A percentile compares a stretch with the other conserved stretches of the same genome.
These are phyloP conservation scores for Ailanthus altissimus DNA, from an alignment of 345 rosid genomes.

Conservation along the genomic window DNA sequence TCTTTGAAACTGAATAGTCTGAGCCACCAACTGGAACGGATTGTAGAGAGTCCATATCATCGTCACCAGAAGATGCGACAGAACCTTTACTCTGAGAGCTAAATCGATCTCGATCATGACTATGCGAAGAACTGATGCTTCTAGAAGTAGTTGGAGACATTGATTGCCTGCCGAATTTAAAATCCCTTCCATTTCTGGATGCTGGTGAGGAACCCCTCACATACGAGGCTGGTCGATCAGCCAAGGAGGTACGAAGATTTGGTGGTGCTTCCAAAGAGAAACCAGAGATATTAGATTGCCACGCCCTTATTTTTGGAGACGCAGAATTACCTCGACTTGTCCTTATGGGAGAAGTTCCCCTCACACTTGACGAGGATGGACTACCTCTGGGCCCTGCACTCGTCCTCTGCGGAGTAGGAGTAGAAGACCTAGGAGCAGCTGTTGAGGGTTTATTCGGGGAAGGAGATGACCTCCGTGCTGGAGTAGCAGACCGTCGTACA, in stretches of 20 bases:
- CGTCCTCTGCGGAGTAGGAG: slow-evolving; percentile 77
- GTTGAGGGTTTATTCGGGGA: slow-evolving; percentile 65
- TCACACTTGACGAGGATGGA: slow-evolving; percentile 45
- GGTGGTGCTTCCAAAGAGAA: slow-evolving; percentile 97
- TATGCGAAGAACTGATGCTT: slow-evolving; percentile 83
- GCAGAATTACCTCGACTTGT: slow-evolving; percentile 78
- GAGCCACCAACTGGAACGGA: slow-evolving; percentile 56
- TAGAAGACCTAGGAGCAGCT: slow-evolving; percentile 64
- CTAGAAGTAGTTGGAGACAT: slow-evolving; percentile 93
- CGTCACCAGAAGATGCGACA: slow-evolving; percentile 90
- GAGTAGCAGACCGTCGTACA: slow-evolving; percentile 54
- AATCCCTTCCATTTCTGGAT: slow-evolving; percentile 78
- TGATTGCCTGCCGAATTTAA: slow-evolving; percentile 73
- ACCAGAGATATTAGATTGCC: slow-evolving; percentile 94
- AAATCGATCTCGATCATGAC: slow-evolving; percentile 84
- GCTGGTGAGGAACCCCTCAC: slow-evolving; percentile 99
- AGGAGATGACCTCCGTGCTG: slow-evolving; percentile 76
- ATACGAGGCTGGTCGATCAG: slow-evolving; percentile 89
- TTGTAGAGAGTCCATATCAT: slow-evolving; percentile 73
- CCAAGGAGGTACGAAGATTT: slow-evolving; percentile 94
- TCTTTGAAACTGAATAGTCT: slow-evolving; percentile 50
- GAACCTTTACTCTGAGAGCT: slow-evolving; percentile 89
- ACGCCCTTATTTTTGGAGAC: slow-evolving; percentile 85
- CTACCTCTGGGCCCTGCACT: slow-evolving; percentile 54
- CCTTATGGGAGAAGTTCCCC: slow-evolving; percentile 79